Conservation (phyloP, 2,329 filamentous ascomycete species). For the Sarocladium oryzae region DNA sequence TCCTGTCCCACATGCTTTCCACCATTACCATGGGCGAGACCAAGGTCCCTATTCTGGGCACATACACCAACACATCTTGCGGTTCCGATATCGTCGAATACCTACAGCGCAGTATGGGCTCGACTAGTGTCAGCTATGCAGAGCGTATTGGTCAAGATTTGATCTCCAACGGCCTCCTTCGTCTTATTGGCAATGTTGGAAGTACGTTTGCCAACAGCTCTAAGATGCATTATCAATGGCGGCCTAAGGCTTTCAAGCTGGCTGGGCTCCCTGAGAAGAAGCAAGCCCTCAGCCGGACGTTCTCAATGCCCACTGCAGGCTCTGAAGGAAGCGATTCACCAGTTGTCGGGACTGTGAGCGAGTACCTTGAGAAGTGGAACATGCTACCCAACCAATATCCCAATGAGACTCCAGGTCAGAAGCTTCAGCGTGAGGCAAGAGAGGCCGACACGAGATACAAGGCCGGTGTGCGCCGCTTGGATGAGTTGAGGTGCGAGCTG, state of each 20-base stretch:
- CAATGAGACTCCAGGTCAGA: conserved; percentile 88
- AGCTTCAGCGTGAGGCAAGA: conserved; percentile 77
- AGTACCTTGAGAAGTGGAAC: conserved; percentile 90
- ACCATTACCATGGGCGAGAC: conserved; percentile 82
- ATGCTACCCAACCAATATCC: conserved; percentile 75
- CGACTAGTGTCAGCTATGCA: conserved; percentile 79
- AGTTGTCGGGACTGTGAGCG: conserved; percentile 72
- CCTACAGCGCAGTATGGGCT: conserved; percentile 79
- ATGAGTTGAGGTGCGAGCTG: conserved; percentile 86
- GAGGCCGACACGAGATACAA: conserved; percentile 96
- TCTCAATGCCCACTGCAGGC: conserved; percentile 61
- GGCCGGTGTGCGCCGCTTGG: conserved; percentile 73
- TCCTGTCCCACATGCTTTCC: conserved; percentile 78
- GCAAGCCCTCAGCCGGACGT: conserved; percentile 62
- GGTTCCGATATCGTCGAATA: conserved; percentile 95
- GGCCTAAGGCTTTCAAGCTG: conserved; percentile 81
- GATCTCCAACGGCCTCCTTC: conserved; percentile 76
- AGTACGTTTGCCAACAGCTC: conserved; percentile 97
- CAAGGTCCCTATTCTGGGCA: conserved; percentile 92
- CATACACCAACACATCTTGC: conserved; percentile 85
- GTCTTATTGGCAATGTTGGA: conserved; percentile 88
- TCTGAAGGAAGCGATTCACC: conserved; percentile 62
- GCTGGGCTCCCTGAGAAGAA: conserved; percentile 88
- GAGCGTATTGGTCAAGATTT: conserved; percentile 95
- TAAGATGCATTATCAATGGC: conserved; percentile 96